Evolutionary conservation across 2,329 filamentous ascomycete species (phyloP).

Genomic region (Colletotrichum nymphaeae): DNA sequence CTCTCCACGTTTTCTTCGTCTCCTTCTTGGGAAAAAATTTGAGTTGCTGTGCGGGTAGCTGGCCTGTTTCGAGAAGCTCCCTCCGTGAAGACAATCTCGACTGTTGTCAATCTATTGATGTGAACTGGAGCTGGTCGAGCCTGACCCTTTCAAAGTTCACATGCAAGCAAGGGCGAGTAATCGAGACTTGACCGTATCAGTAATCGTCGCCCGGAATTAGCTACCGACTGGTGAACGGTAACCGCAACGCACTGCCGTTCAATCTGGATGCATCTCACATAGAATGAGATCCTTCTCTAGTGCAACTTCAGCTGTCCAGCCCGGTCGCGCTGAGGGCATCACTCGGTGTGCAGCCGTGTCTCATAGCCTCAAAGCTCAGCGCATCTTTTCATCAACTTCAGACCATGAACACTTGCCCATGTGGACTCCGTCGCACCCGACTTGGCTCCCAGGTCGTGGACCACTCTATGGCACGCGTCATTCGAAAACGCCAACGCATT

Average conservation of each 20-base stretch:
- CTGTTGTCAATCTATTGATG: background rate
- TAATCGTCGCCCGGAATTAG: background rate
- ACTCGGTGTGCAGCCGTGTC: background rate
- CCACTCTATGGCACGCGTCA: conserved; percentile 1
- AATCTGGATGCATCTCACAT: conserved; percentile 10
- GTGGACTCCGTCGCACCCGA: conserved; percentile 12
- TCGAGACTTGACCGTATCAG: background rate
- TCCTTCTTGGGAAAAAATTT: conserved; percentile 1
- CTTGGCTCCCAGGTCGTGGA: conserved; percentile 12
- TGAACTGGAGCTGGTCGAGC: background rate
- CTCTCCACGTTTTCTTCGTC: background rate
- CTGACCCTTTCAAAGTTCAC: background rate
- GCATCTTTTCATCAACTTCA: conserved; percentile 21
- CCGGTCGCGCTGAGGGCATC: background rate
- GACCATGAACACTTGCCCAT: conserved; percentile 11
- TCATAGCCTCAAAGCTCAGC: background rate
- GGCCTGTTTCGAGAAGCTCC: conserved; percentile 20
- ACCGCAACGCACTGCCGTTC: background rate
- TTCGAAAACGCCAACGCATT: background rate
- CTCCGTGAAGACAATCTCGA: background rate
- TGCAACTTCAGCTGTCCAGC: background rate
- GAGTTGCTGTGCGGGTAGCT: background rate
- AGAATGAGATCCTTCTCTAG: conserved; percentile 1
- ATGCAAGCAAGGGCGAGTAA: background rate
- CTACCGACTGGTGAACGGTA: background rate